These are phyloP conservation scores for Dentipellis sp. DNA, from an alignment of 768 basidiomycete species.

Conservation along the genomic window DNA sequence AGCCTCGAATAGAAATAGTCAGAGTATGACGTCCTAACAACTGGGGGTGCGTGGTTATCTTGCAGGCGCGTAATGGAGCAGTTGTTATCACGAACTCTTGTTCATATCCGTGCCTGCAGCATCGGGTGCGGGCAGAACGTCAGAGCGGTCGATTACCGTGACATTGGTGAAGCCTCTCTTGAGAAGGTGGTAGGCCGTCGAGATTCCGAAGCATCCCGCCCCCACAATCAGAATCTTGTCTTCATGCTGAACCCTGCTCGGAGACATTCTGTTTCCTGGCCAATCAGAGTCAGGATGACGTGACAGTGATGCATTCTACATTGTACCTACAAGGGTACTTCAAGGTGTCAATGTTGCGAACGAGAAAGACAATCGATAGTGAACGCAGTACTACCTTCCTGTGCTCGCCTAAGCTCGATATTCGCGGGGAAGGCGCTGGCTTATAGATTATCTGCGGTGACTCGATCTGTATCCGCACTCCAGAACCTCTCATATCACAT, in stretches of 20 bases:
- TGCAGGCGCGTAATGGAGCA: neutral
- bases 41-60: constrained; percentile 17
- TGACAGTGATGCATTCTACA: too few species aligned
- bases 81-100: constrained; percentile 22
- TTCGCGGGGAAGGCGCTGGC: too few species aligned
- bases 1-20: constrained; percentile 63
- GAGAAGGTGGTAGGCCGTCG: constrained; percentile 76
- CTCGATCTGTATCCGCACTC: too few species aligned
- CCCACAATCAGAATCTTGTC: constrained; percentile 56
- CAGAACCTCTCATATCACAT: too few species aligned
- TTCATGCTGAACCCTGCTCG: constrained; percentile 14
- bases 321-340: too few species aligned
- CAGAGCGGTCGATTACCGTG: constrained; percentile 68
- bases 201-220: constrained; percentile 80
- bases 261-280: neutral
- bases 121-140: constrained; percentile 67
- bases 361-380: too few species aligned
- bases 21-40: constrained; percentile 66
- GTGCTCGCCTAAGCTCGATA: too few species aligned
- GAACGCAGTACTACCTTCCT: too few species aligned
- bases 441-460: too few species aligned
- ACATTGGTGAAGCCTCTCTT: constrained; percentile 57
- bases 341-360: too few species aligned
- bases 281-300: neutral
- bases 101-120: constrained; percentile 59